These are phyloP conservation scores for Anisodus acutangulus DNA, from an alignment of 257 asterid species.

Conservation along the genomic window DNA sequence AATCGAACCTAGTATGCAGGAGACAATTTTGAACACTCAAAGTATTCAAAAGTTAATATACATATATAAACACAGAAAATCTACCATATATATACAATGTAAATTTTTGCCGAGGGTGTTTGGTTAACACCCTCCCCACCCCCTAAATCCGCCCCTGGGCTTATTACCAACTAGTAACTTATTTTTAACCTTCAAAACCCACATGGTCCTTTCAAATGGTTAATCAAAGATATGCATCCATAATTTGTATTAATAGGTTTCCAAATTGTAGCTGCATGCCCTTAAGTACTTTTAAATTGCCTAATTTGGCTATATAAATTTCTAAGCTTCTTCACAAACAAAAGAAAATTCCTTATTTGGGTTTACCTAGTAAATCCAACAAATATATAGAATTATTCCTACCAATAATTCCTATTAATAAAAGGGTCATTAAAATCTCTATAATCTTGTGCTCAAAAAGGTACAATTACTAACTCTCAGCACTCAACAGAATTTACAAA, in stretches of 20 bases:
- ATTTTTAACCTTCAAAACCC: not conserved
- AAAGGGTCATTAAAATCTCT: not conserved
- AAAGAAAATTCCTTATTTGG: not conserved
- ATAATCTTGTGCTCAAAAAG: not conserved
- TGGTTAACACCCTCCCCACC: no score
- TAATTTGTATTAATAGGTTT: not conserved
- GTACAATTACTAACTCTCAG: not conserved
- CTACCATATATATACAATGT: no score
- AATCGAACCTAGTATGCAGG: no score
- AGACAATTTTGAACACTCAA: no score
- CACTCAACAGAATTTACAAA: not conserved
- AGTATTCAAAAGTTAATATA: no score
- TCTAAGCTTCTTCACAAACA: not conserved
- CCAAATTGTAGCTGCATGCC: not conserved
- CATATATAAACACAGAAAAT: no score
- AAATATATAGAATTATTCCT: not conserved
- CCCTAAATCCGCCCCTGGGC: no score
- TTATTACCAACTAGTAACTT: not conserved
- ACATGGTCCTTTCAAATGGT: not conserved
- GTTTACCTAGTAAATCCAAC: conserved; percentile 18
- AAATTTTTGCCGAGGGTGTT: no score
- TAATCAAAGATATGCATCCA: conserved; percentile 16
- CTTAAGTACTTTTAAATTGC: not conserved
- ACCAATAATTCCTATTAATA: conserved; percentile 11
- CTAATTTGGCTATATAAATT: not conserved